A percentile compares a stretch with the other conserved stretches of the same genome.
Evolutionary conservation across 225 moss, liverwort and hornwort genomes (phyloP).

Genomic region (Marchantia polymorpha): DNA sequence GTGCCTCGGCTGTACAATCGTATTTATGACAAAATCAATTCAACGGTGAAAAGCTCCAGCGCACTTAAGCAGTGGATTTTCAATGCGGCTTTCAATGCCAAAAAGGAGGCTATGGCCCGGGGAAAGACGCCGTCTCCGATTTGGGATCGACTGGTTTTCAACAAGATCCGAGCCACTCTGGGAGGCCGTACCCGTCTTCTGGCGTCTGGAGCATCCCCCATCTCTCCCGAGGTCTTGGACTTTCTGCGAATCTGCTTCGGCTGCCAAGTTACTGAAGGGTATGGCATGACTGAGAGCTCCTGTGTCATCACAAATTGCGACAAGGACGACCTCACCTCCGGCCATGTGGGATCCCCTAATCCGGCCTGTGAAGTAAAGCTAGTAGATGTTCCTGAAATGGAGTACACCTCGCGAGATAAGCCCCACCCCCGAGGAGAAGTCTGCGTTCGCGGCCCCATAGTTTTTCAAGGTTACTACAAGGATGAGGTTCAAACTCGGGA

Average conservation of each 20-base stretch:
- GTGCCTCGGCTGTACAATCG: conserved; percentile 94
- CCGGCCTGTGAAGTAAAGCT: conserved; percentile 88
- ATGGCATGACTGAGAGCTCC: conserved; percentile 94
- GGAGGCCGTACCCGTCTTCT: conserved; percentile 86
- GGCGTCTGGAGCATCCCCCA: conserved; percentile 86
- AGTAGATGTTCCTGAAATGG: conserved; percentile 91
- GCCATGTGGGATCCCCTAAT: conserved; percentile 83
- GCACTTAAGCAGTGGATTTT: conserved; percentile 82
- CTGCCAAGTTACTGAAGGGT: conserved; percentile 83
- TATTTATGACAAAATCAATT: conserved; percentile 81
- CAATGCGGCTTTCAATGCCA: conserved; percentile 81
- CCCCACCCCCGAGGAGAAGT: conserved; percentile 92
- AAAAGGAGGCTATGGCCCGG: conserved; percentile 74
- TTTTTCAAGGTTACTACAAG: conserved; percentile 94
- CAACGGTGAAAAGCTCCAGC: conserved; percentile 73
- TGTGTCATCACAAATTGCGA: conserved; percentile 64
- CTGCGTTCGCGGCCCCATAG: conserved; percentile 79
- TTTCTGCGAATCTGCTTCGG: conserved; percentile 94
- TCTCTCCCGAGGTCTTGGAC: conserved; percentile 83
- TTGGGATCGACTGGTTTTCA: conserved; percentile 95
- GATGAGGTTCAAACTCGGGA: conserved; percentile 93
- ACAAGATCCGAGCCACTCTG: conserved; percentile 77
- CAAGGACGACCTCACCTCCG: conserved; percentile 60
- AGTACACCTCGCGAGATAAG: conserved; percentile 79
- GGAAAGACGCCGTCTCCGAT: conserved; percentile 85